These are phyloP conservation scores for Leptomonas pyrrhocoris DNA, from an alignment of 208 protist genomes.

Conservation along the genomic window DNA sequence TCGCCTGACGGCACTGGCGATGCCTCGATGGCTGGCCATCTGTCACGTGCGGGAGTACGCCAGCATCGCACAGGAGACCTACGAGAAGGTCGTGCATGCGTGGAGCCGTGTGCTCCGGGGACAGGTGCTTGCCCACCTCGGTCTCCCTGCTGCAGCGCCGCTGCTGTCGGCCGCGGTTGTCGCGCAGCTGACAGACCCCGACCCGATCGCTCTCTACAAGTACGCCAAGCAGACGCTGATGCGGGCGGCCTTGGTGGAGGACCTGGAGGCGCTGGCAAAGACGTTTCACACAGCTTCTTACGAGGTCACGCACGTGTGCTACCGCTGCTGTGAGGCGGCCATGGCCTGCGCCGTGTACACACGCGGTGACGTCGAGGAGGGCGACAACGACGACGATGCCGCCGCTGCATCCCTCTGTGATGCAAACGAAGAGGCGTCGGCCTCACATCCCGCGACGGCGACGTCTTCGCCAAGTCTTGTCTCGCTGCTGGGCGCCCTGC, in stretches of 20 bases:
- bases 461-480: not conserved
- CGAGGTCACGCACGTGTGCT: conserved; percentile 40
- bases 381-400: no score
- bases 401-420: not conserved
- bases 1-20: conserved; percentile 31
- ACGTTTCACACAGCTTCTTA: conserved; percentile 10
- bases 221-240: conserved; percentile 45
- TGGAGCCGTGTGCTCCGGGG: conserved; percentile 38
- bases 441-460: not conserved
- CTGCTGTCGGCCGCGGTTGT: conserved; percentile 62
- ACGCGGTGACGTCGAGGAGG: not conserved
- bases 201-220: conserved; percentile 23
- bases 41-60: conserved; percentile 62
- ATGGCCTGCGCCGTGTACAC: conserved; percentile 26
- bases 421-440: not conserved
- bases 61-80: conserved; percentile 36
- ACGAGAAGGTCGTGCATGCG: conserved; percentile 19
- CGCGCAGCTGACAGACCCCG: conserved; percentile 50
- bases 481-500: conserved; percentile 39
- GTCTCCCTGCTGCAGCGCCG: conserved; percentile 45
- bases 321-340: conserved; percentile 39
- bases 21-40: conserved; percentile 32
- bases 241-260: conserved; percentile 37
- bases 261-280: conserved; percentile 35
- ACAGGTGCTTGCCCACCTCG: conserved; percentile 24